Conservation (phyloP, 257 asterid species). For the Gardenia jasminoides region DNA sequence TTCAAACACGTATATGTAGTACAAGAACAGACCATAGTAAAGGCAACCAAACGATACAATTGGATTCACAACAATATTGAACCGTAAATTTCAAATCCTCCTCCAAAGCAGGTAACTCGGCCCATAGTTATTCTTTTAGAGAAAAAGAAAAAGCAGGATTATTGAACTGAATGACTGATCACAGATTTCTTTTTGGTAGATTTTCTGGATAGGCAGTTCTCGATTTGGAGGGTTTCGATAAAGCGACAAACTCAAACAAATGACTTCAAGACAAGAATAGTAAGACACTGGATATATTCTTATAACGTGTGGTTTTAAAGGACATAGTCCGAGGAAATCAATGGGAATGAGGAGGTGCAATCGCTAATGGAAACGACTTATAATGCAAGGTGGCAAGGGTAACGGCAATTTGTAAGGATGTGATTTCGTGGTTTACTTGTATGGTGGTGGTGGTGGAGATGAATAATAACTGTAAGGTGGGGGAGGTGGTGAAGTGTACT, state of each 20-base stretch:
- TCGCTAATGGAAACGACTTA: not conserved
- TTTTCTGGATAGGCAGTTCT: slow-evolving; percentile 1
- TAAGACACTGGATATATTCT: no score
- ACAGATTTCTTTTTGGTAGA: not conserved
- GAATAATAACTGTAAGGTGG: not conserved
- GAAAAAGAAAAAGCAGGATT: not conserved
- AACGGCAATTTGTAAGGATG: not conserved
- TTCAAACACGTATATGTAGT: no score
- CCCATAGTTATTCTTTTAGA: not conserved
- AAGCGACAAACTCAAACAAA: not conserved
- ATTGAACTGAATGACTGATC: not conserved
- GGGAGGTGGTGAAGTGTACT: not conserved
- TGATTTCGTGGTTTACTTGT: not conserved
- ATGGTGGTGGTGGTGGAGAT: not conserved
- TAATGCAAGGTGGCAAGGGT: not conserved
- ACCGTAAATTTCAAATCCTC: not conserved
- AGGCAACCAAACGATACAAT: not conserved
- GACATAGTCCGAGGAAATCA: not conserved
- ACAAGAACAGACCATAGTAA: not conserved
- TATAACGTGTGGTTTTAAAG: not conserved
- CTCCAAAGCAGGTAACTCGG: not conserved
- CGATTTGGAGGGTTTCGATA: not conserved
- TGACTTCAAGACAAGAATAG: not conserved
- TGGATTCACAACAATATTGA: not conserved
- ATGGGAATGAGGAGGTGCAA: not conserved